phyloP scores from a whole-genome alignment of 2,329 filamentous ascomycete genomes.

The Trichoderma hamatum region DNA sequence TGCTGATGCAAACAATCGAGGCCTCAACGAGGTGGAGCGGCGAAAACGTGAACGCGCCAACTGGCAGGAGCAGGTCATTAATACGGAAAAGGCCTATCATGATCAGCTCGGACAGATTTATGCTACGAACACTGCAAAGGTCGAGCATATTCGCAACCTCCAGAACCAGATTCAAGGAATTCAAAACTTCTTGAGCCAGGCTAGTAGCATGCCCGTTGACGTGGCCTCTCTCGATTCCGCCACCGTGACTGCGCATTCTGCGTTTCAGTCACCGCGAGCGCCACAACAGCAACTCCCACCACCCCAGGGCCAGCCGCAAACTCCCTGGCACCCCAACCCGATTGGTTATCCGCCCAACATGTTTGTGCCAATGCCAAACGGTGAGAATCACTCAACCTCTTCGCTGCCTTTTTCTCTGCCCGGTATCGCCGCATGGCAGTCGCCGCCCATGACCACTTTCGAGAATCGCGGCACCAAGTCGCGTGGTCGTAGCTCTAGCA shows the following conservation, averaged over 20 bases:
- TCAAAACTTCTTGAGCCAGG: constrained; percentile 39
- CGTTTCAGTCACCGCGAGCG: constrained; percentile 18
- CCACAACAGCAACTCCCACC: constrained; percentile 21
- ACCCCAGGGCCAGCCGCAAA: constrained; percentile 33
- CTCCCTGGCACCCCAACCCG: constrained; percentile 42
- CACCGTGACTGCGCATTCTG: neutral
- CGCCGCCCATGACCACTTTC: constrained; percentile 44
- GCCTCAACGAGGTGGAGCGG: constrained; percentile 65
- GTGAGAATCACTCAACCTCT: constrained; percentile 40
- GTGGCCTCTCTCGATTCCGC: constrained; percentile 24
- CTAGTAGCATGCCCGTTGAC: constrained; percentile 40
- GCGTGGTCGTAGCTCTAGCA: constrained; percentile 65
- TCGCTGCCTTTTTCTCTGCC: constrained; percentile 38
- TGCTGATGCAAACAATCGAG: constrained; percentile 67
- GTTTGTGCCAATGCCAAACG: constrained; percentile 42
- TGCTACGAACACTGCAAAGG: constrained; percentile 36
- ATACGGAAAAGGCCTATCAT: constrained; percentile 51
- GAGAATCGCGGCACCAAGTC: constrained; percentile 46
- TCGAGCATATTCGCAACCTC: constrained; percentile 38
- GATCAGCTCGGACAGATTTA: constrained; percentile 48
- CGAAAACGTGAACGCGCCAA: constrained; percentile 54
- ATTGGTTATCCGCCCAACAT: constrained; percentile 38
- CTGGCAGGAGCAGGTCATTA: constrained; percentile 51
- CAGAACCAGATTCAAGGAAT: constrained; percentile 41
- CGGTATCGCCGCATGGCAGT: constrained; percentile 40